Evolutionary conservation across 257 asterid genomes (phyloP), one percentile per base, ranked within the genome.

Genomic region (Osmanthus fragrans): DNA sequence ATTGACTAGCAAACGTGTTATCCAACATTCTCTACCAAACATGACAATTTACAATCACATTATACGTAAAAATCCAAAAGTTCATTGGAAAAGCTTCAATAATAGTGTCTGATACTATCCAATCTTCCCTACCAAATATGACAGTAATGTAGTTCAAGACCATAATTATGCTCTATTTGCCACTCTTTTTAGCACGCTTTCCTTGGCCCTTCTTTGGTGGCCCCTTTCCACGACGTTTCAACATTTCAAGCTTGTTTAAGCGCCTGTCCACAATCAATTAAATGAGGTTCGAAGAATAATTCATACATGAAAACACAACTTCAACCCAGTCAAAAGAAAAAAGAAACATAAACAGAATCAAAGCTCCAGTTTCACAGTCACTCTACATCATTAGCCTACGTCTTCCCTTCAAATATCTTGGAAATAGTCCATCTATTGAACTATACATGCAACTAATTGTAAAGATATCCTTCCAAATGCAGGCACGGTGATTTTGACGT

Each of bases 141-240:
- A 27, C 0, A 60, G 1, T 23, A 7, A 23, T 60, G 33, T 23
- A 60, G 16, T 25, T 60, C 33, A 60, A 60, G 68, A 60, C 16
- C 18, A 60, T 11, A 7, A 3, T 23, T 60, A 12, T 25, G 13
- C 32, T 63, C 69, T 79, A 84, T 82, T 83, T 86, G 87, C 85
- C 78, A 56, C 94, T 83, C 83, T 93, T 93, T 73, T 90, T 89
- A 65, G 97, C 92, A 81, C 90, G 94, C 88, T 90, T 94, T 75
- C 97, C 97, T 78, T 94, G 94, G 32, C 97, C 98, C 82, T 94
- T 91, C 96, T 91, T 92, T 30, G 97, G 97, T 4, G 96, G 96
- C 70, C 97, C 98, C 84, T 94, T 94, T 30, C 92, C 93, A 72
- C 93, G 94, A 70, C 98, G 97, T 85, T 91, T 94, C 79, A 91